phyloP scores from a whole-genome alignment of 2,329 filamentous ascomycete genomes.

The Arthrobotrys sinensis region DNA sequence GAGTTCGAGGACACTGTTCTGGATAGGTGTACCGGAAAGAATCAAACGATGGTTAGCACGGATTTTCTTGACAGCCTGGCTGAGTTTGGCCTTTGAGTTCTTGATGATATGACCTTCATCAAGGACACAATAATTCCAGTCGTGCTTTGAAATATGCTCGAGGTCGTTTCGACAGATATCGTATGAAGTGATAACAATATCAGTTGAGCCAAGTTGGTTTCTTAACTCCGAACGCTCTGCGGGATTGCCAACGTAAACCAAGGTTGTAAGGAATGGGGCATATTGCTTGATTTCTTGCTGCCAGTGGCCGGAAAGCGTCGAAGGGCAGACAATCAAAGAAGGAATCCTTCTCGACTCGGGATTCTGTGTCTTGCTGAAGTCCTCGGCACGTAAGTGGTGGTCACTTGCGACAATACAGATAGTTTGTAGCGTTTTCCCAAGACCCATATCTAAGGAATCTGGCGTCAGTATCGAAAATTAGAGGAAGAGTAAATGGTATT shows the following conservation, averaged over 20 bases:
- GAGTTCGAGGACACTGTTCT: constrained; percentile 96
- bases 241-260: constrained; percentile 92
- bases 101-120: constrained; percentile 99
- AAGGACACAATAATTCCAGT: constrained; percentile 97
- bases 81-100: constrained; percentile 97
- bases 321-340: constrained; percentile 94
- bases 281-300: constrained; percentile 97
- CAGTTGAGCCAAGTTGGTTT: constrained; percentile 80
- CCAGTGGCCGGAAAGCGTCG: constrained; percentile 97
- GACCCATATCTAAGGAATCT: constrained; percentile 83
- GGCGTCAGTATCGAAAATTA: constrained; percentile 28
- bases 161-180: constrained; percentile 97
- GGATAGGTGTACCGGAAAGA: constrained; percentile 95
- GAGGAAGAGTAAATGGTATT: not conserved
- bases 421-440: constrained; percentile 97
- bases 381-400: constrained; percentile 91
- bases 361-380: constrained; percentile 85
- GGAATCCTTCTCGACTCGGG: constrained; percentile 84
- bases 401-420: constrained; percentile 98
- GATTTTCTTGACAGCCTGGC: constrained; percentile 89
- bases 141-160: constrained; percentile 85
- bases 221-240: constrained; percentile 81
- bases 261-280: constrained; percentile 90
- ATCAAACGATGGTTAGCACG: constrained; percentile 95
- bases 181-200: constrained; percentile 97